Conservation (phyloP, 257 asterid species). For the Solanum peruvianum region DNA sequence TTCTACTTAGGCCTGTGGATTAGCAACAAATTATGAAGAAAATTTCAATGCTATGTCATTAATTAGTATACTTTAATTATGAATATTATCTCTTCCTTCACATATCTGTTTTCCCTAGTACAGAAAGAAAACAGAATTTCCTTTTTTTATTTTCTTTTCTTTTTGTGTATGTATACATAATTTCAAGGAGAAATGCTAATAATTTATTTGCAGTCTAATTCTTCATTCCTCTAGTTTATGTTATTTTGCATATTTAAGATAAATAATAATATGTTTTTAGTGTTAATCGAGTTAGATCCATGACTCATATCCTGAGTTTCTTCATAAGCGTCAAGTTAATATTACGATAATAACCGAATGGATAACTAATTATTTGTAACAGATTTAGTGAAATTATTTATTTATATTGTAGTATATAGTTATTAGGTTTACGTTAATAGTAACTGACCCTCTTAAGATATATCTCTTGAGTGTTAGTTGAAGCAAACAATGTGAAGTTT, state of each 20-base stretch:
- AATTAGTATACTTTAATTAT: background rate
- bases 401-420: background rate
- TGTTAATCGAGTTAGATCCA: background rate
- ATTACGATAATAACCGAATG: background rate
- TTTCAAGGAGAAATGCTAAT: background rate
- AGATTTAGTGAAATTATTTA: background rate
- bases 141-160: background rate
- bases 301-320: background rate
- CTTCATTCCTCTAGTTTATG: background rate
- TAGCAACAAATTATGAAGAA: background rate
- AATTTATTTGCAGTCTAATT: background rate
- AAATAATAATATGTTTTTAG: background rate
- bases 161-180: background rate
- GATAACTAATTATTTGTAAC: background rate
- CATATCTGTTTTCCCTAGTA: background rate
- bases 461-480: background rate
- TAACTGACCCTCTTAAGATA: background rate
- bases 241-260: background rate
- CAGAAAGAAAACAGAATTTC: background rate
- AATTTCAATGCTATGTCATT: background rate
- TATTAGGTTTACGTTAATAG: background rate
- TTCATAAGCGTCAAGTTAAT: background rate
- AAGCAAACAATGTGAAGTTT: background rate
- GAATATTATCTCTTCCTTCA: background rate
- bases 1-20: background rate